Conservation (phyloP, 495 filamentous ascomycete genomes). For the Penicillium ochrochloron region DNA sequence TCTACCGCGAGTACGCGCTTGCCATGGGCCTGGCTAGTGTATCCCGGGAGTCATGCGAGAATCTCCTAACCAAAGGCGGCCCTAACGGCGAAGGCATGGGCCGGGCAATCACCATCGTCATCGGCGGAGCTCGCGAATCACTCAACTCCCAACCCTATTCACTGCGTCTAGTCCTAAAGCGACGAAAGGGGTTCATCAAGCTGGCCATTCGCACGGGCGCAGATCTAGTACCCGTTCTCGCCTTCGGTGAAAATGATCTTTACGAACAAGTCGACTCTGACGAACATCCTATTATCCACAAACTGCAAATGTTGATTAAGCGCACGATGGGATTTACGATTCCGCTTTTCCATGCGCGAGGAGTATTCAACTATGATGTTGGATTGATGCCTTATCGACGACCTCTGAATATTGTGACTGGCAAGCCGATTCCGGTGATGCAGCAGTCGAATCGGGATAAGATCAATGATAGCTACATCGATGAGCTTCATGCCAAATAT, state of each 20-base stretch:
- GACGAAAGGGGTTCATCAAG: conserved; percentile 92
- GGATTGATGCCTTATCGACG: conserved; percentile 92
- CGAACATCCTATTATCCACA: conserved; percentile 72
- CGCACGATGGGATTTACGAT: conserved; percentile 89
- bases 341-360: conserved; percentile 85
- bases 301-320: conserved; percentile 79
- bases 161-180: conserved; percentile 74
- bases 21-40: conserved; percentile 86
- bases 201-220: conserved; percentile 87
- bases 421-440: conserved; percentile 73
- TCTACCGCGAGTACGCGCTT: conserved; percentile 92
- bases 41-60: conserved; percentile 87
- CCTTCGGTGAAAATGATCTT: conserved; percentile 94
- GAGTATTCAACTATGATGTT: conserved; percentile 97
- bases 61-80: conserved; percentile 78
- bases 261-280: conserved; percentile 83
- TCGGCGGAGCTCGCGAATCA: conserved; percentile 90
- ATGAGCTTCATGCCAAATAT: conserved; percentile 78
- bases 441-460: conserved; percentile 55
- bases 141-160: conserved; percentile 80
- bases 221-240: conserved; percentile 87
- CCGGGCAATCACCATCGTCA: conserved; percentile 91
- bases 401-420: conserved; percentile 87
- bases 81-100: conserved; percentile 87
- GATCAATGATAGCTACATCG: conserved; percentile 74